These are phyloP conservation scores for Arthrocladium fulminans DNA, from an alignment of 2,329 filamentous ascomycete genomes.

Conservation along the genomic window DNA sequence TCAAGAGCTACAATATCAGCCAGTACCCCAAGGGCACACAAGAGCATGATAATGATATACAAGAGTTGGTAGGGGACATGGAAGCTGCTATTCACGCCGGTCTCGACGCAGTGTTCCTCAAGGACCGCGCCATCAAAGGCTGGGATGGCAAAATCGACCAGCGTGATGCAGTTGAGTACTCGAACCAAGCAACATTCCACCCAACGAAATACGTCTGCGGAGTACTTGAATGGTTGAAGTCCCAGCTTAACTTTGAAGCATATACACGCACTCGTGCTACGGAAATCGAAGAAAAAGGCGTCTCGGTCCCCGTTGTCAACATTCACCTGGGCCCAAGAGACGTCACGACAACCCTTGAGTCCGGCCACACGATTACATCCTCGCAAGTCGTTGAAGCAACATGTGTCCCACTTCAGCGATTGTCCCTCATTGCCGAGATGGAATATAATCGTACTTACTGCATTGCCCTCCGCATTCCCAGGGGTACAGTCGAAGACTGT, in stretches of 20 bases:
- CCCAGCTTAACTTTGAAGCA: conserved; percentile 46
- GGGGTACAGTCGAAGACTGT: conserved; percentile 45
- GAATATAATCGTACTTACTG: conserved; percentile 49
- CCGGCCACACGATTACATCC: conserved; percentile 41
- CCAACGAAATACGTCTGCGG: no score
- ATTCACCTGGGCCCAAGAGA: conserved; percentile 38
- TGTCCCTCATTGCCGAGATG: conserved; percentile 45
- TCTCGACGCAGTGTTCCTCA: no score
- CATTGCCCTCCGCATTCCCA: conserved; percentile 48
- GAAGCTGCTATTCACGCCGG: no score
- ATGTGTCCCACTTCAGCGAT: conserved; percentile 48
- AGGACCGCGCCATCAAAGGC: no score
- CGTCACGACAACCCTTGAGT: conserved; percentile 40
- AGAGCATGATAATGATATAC: no score
- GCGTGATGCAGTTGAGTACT: no score
- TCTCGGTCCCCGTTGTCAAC: conserved; percentile 27
- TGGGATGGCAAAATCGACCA: no score
- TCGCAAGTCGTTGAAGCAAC: conserved; percentile 47
- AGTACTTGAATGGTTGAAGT: conserved; percentile 44
- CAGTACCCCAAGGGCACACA: no score
- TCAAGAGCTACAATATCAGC: no score
- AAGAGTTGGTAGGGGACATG: no score
- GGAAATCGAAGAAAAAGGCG: conserved; percentile 40
- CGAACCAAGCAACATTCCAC: no score
- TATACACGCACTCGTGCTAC: conserved; percentile 45